These are phyloP conservation scores for Ceratorhiza oryzae-sativae DNA, from an alignment of 1,284 basidiomycete genomes.

Conservation along the genomic window DNA sequence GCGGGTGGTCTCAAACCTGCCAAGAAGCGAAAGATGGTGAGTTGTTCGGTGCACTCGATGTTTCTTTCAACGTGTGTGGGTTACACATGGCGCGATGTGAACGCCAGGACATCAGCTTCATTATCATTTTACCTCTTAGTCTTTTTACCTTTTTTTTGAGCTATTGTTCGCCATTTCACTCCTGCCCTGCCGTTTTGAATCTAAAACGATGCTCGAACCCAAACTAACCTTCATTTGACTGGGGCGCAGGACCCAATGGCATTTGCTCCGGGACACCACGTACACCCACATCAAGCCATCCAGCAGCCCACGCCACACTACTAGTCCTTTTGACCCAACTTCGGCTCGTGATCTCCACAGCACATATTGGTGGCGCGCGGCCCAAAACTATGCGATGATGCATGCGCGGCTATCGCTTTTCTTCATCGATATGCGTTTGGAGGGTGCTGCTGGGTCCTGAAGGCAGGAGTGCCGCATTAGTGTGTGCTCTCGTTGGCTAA, in stretches of 20 bases:
- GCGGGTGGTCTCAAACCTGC: slow-evolving; percentile 30
- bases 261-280: slow-evolving; percentile 20
- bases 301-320: slow-evolving; percentile 36
- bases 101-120: not conserved
- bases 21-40: slow-evolving; percentile 37
- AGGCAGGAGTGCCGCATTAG: not conserved
- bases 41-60: not conserved
- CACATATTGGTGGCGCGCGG: not conserved
- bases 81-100: not conserved
- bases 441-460: not conserved
- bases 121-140: not conserved
- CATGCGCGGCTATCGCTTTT: slow-evolving; percentile 12
- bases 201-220: not conserved
- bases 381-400: not conserved
- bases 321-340: not conserved
- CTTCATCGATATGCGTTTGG: slow-evolving; percentile 12
- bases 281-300: slow-evolving; percentile 22
- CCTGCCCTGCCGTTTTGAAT: not conserved
- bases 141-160: not conserved
- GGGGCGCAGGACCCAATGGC: slow-evolving; percentile 26
- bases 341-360: not conserved
- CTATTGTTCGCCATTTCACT: not conserved
- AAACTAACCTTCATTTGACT: not conserved
- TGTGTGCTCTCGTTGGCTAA: not conserved
- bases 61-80: not conserved